Evolutionary conservation across 257 asterid genomes (phyloP).

Genomic region (Forsythia viridissima): DNA sequence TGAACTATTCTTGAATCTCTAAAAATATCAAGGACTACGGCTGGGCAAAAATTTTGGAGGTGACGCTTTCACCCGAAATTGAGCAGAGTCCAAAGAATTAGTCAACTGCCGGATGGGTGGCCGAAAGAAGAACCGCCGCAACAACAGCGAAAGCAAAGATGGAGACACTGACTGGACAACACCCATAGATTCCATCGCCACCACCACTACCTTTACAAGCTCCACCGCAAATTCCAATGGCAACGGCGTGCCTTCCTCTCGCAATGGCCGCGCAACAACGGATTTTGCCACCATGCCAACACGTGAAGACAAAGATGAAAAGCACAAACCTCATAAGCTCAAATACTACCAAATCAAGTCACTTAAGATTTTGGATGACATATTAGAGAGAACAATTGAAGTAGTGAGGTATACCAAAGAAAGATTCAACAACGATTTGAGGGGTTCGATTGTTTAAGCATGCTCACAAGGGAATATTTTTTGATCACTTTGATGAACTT

Average conservation of each 20-base stretch:
- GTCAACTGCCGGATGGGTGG: constrained; percentile 40
- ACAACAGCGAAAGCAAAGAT: constrained; percentile 86
- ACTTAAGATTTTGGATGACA: constrained; percentile 51
- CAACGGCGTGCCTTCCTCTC: constrained; percentile 18
- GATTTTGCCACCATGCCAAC: constrained; percentile 5
- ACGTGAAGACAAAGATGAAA: constrained; percentile 34
- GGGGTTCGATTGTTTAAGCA: no score
- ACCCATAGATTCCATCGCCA: constrained; percentile 70
- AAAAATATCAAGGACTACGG: no score
- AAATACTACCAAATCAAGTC: constrained; percentile 85
- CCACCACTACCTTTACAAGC: constrained; percentile 32
- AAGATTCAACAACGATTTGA: constrained; percentile 43
- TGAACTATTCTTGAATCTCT: no score
- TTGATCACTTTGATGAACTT: no score
- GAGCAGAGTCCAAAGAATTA: background rate
- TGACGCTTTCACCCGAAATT: no score
- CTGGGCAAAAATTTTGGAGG: no score
- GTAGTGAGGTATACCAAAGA: constrained; percentile 38
- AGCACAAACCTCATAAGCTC: constrained; percentile 41
- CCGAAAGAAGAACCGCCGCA: background rate
- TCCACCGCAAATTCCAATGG: background rate
- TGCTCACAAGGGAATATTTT: no score
- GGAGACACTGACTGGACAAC: constrained; percentile 84
- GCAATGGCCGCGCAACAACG: background rate
- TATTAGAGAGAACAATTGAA: constrained; percentile 61